Percentiles rank a stretch among this genome's conserved stretches.
Evolutionary conservation across 495 filamentous ascomycete genomes (phyloP).

Genomic region (Hyaloscypha variabilis): DNA sequence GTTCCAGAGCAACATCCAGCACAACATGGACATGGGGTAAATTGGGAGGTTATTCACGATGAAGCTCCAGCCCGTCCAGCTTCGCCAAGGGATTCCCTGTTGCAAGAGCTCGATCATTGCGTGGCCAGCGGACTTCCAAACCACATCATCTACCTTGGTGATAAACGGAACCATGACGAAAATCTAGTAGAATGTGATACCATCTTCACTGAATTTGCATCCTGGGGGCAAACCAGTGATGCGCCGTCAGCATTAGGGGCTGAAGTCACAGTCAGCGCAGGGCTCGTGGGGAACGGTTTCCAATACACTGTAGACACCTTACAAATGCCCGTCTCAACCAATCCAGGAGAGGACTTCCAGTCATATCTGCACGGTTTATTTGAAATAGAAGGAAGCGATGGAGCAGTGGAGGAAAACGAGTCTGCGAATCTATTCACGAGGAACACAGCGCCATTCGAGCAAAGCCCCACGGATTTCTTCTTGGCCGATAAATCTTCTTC

Average conservation of each 20-base stretch:
- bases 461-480: neutral
- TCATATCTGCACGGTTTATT: neutral
- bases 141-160: conserved; percentile 4
- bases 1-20: neutral
- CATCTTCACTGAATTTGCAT: neutral
- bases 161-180: neutral
- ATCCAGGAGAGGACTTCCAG: neutral
- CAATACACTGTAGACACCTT: neutral
- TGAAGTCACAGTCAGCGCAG: neutral
- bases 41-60: neutral
- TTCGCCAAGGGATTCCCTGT: neutral
- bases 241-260: neutral
- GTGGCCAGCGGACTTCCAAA: neutral
- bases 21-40: neutral
- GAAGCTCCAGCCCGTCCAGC: neutral
- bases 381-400: neutral
- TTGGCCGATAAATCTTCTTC: neutral
- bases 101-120: neutral
- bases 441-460: neutral
- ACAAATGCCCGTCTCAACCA: conserved; percentile 3
- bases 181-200: neutral
- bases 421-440: neutral
- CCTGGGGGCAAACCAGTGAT: conserved; percentile 1
- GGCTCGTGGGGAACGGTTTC: neutral
- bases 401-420: conserved; percentile 1